phyloP scores from a whole-genome alignment of 2,329 filamentous ascomycete species.

The Pseudogymnoascus sp. region DNA sequence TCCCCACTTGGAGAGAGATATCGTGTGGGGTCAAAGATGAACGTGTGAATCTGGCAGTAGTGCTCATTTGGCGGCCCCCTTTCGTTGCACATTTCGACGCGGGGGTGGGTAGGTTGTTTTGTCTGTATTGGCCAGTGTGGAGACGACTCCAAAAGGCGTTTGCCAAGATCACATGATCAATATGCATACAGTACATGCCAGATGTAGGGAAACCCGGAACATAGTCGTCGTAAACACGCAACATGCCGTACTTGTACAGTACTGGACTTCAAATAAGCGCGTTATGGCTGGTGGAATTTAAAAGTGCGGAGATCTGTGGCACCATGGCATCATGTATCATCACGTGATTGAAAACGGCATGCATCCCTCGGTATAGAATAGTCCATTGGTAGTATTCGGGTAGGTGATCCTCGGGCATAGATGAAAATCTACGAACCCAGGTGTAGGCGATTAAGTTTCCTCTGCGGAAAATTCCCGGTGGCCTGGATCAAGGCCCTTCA shows the following conservation, averaged over 20 bases:
- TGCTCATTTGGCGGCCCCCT: not conserved
- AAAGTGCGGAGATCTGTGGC: conserved; percentile 1
- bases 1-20: conserved; percentile 3
- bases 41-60: not conserved
- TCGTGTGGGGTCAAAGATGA: not conserved
- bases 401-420: not conserved
- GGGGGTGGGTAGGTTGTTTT: conserved; percentile 3
- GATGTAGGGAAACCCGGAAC: not conserved
- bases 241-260: not conserved
- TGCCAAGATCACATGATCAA: conserved; percentile 3
- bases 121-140: not conserved
- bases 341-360: not conserved
- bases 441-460: not conserved
- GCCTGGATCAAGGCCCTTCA: not conserved
- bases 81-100: not conserved
- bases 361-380: not conserved
- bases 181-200: not conserved
- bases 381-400: not conserved
- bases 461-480: not conserved
- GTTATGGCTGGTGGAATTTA: conserved; percentile 7
- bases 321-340: not conserved
- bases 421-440: not conserved
- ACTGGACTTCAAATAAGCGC: not conserved
- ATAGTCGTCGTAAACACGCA: not conserved
- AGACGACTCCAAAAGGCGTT: not conserved